These are phyloP conservation scores for Trichoderma afroharzianum DNA, from an alignment of 2,329 filamentous ascomycete genomes.

Conservation along the genomic window DNA sequence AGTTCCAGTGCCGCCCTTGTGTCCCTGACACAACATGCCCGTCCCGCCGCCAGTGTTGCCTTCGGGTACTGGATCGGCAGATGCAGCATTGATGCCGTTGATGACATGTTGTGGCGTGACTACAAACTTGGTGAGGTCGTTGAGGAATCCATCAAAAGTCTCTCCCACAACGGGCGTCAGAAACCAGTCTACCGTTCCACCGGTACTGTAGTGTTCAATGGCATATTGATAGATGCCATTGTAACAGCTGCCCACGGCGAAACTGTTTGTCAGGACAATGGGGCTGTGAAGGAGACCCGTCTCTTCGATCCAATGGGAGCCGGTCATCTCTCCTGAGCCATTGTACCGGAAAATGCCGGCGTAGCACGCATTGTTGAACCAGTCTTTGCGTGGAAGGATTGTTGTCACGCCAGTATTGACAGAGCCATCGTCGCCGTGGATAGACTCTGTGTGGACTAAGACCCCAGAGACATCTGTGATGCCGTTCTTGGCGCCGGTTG, in stretches of 20 bases:
- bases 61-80: slow-evolving; percentile 49
- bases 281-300: slow-evolving; percentile 54
- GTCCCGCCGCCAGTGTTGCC: slow-evolving; percentile 61
- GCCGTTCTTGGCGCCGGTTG: slow-evolving; percentile 41
- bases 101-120: slow-evolving; percentile 51
- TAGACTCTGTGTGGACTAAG: slow-evolving; percentile 39
- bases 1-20: slow-evolving; percentile 60
- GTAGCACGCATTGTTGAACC: slow-evolving; percentile 42
- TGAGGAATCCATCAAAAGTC: slow-evolving; percentile 57
- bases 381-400: slow-evolving; percentile 40
- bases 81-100: slow-evolving; percentile 48
- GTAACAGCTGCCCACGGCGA: slow-evolving; percentile 44
- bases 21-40: slow-evolving; percentile 59
- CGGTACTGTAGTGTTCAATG: slow-evolving; percentile 40
- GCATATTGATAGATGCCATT: slow-evolving; percentile 53
- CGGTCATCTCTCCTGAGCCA: slow-evolving; percentile 57
- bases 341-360: slow-evolving; percentile 54
- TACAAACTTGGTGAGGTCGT: slow-evolving; percentile 50
- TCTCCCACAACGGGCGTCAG: slow-evolving; percentile 54
- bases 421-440: slow-evolving; percentile 22
- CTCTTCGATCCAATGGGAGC: slow-evolving; percentile 55
- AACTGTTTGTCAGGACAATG: slow-evolving; percentile 55
- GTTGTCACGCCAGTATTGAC: slow-evolving; percentile 45
- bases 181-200: slow-evolving; percentile 47
- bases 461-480: slow-evolving; percentile 45